Conservation (phyloP, 116 monocot species). For the Trichopus zeylanicus region DNA sequence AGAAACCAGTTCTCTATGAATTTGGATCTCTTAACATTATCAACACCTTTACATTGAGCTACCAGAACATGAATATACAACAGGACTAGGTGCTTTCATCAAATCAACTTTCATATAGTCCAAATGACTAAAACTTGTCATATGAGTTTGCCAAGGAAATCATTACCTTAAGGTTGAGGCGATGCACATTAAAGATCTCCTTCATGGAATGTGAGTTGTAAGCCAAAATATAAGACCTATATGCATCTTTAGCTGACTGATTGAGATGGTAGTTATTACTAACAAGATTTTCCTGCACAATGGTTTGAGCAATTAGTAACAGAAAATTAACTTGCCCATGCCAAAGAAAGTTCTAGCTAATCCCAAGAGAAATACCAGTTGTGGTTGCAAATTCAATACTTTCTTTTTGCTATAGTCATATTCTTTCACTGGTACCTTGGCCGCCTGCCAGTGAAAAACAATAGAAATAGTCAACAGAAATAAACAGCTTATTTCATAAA, state of each 20-base stretch:
- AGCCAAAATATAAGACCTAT: conserved; percentile 76
- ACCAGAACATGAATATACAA: no score
- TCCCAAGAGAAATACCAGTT: conserved; percentile 39
- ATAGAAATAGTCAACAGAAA: neutral
- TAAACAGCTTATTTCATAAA: no score
- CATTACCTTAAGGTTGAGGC: conserved; percentile 73
- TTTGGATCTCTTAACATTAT: no score
- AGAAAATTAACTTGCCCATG: neutral
- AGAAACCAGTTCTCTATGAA: no score
- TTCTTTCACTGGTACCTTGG: conserved; percentile 82
- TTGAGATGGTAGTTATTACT: conserved; percentile 74
- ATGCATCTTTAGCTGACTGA: conserved; percentile 93
- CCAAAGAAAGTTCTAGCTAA: neutral
- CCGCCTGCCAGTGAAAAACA: conserved; percentile 35
- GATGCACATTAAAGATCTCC: conserved; percentile 78
- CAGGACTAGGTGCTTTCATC: no score
- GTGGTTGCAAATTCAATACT: conserved; percentile 80
- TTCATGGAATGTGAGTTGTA: conserved; percentile 91
- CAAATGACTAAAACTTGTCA: no score
- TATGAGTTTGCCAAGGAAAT: no score
- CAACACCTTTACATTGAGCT: no score
- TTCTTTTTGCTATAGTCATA: conserved; percentile 69
- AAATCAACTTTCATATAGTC: no score
- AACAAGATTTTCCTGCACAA: conserved; percentile 66
- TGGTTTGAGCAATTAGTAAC: neutral